Percentiles rank a stretch among this genome's conserved stretches.
phyloP scores from a whole-genome alignment of 2,329 filamentous ascomycete genomes.

The Basipetospora sp. region DNA sequence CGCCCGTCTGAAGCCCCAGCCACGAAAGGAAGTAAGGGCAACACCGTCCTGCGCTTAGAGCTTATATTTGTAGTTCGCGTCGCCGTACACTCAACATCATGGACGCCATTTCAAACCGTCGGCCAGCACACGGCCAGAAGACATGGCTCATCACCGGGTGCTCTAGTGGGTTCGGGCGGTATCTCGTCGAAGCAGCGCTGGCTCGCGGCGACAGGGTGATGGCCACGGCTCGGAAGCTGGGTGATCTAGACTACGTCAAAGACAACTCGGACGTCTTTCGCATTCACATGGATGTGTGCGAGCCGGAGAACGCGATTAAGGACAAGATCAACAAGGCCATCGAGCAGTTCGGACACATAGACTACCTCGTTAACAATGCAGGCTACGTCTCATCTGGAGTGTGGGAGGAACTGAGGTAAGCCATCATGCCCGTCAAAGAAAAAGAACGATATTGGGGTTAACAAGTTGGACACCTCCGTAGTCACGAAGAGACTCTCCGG shows the following conservation, averaged over 20 bases:
- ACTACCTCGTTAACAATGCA: slow-evolving; percentile 6
- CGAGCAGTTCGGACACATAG: slow-evolving; percentile 1
- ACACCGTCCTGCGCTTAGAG: too few species aligned
- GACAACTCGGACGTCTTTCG: not conserved
- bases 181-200: slow-evolving; percentile 1
- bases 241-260: slow-evolving; percentile 3
- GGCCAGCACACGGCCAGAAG: too few species aligned
- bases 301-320: not conserved
- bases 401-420: slow-evolving; percentile 7
- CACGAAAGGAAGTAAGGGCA: too few species aligned
- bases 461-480: slow-evolving; percentile 4
- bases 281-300: not conserved
- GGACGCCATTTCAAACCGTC: too few species aligned
- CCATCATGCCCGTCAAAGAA: not conserved
- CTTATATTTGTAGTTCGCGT: too few species aligned
- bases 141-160: slow-evolving; percentile 29
- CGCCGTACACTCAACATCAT: too few species aligned
- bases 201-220: slow-evolving; percentile 7
- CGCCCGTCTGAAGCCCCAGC: too few species aligned
- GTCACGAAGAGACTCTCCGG: slow-evolving; percentile 13
- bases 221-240: slow-evolving; percentile 4
- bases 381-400: slow-evolving; percentile 7
- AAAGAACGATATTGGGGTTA: not conserved
- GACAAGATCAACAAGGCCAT: slow-evolving; percentile 5
- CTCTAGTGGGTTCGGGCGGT: slow-evolving; percentile 26